These are phyloP conservation scores for Diplosphaera chodatii DNA, from an alignment of 139 green algal species.

Conservation along the genomic window DNA sequence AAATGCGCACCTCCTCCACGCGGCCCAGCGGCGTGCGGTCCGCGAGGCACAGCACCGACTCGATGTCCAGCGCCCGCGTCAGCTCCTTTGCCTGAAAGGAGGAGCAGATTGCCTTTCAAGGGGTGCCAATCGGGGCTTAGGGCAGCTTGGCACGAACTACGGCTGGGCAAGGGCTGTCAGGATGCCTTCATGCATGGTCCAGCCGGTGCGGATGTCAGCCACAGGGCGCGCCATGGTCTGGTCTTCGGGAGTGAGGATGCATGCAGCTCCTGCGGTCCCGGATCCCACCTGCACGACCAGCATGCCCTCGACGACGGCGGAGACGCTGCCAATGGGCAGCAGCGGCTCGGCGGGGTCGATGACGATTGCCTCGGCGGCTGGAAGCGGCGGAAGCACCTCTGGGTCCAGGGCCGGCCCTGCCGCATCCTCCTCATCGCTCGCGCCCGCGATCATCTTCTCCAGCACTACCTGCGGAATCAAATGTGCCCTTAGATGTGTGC, in stretches of 20 bases:
- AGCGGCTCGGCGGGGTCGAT: slow-evolving; percentile 20
- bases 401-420: not conserved
- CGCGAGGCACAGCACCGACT: slow-evolving; percentile 29
- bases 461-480: too few relatives aligned
- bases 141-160: too few relatives aligned
- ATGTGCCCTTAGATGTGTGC: too few relatives aligned
- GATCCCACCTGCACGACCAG: slow-evolving; percentile 46
- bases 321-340: slow-evolving; percentile 20
- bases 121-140: too few relatives aligned
- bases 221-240: too few relatives aligned
- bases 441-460: not conserved
- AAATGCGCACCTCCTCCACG: slow-evolving; percentile 37
- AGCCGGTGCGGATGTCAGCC: too few relatives aligned
- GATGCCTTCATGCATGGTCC: too few relatives aligned
- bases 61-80: slow-evolving; percentile 28
- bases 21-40: slow-evolving; percentile 23
- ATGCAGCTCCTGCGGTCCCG: too few relatives aligned
- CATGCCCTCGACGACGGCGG: slow-evolving; percentile 33
- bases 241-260: too few relatives aligned
- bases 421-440: not conserved
- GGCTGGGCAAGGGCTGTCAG: too few relatives aligned
- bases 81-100: slow-evolving; percentile 20
- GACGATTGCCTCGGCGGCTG: slow-evolving; percentile 10
- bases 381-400: slow-evolving; percentile 14
- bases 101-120: too few relatives aligned